Percentiles rank a stretch among this genome's conserved stretches.
phyloP scores from a whole-genome alignment of 352 stramenopile species.

The Globisporangium camurandrum region DNA sequence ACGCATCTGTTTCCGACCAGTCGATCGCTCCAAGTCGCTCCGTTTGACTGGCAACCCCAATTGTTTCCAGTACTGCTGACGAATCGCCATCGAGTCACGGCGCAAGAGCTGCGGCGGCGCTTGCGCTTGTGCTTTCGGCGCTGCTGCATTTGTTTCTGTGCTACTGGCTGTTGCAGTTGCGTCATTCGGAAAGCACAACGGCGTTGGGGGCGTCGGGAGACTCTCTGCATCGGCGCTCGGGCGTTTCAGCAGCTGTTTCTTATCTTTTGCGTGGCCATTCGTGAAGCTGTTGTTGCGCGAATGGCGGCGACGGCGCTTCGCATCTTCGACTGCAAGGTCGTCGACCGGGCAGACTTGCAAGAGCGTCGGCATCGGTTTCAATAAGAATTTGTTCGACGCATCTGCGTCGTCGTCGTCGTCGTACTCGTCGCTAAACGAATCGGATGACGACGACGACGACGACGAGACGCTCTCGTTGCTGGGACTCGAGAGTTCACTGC shows the following conservation, averaged over 20 bases:
- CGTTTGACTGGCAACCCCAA: constrained; percentile 72
- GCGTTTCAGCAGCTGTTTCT: too few relatives aligned
- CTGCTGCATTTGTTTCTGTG: constrained; percentile 6
- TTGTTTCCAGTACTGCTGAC: constrained; percentile 84
- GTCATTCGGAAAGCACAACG: constrained; percentile 12
- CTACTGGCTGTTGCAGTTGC: constrained; percentile 1
- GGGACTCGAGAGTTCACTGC: constrained; percentile 12
- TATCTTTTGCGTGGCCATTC: constrained; percentile 27
- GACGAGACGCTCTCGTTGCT: constrained; percentile 8
- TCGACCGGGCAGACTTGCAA: constrained; percentile 68
- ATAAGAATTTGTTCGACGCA: constrained; percentile 19
- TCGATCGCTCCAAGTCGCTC: constrained; percentile 77
- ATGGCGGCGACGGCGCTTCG: constrained; percentile 60
- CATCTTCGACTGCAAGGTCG: constrained; percentile 68
- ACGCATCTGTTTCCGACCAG: constrained; percentile 47
- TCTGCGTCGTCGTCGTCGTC: constrained; percentile 6
- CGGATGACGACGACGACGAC: neutral
- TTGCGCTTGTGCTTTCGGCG: neutral
- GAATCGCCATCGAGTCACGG: constrained; percentile 78
- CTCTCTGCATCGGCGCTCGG: constrained; percentile 48
- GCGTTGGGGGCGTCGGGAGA: constrained; percentile 37
- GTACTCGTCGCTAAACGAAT: constrained; percentile 9
- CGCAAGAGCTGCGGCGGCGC: constrained; percentile 23
- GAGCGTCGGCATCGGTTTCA: constrained; percentile 68
- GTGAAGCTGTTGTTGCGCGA: constrained; percentile 17